Conservation (phyloP, 75 land plant species). For the Picea glauca region DNA sequence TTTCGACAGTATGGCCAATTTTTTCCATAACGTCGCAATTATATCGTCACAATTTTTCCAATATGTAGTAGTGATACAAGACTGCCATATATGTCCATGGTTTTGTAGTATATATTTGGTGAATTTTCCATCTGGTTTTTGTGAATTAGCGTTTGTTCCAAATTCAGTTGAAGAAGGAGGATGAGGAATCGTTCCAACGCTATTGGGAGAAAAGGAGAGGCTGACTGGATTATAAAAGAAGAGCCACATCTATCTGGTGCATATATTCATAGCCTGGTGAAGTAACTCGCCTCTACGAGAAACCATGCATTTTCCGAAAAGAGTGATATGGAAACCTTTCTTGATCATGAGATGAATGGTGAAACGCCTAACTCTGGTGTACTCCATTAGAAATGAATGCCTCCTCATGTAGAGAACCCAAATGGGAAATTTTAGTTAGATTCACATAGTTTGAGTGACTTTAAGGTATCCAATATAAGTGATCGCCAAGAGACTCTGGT, state of each 20-base stretch:
- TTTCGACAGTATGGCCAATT: no score
- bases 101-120: no score
- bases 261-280: constrained; percentile 42
- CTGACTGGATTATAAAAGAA: constrained; percentile 9
- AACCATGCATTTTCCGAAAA: background rate
- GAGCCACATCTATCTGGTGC: constrained; percentile 45
- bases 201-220: background rate
- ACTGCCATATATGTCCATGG: no score
- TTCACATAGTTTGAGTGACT: background rate
- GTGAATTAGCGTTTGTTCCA: no score
- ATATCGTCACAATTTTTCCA: no score
- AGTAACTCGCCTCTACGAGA: constrained; percentile 26
- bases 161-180: background rate
- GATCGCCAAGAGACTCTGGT: background rate
- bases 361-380: background rate
- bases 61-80: no score
- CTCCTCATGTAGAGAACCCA: background rate
- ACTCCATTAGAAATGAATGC: background rate
- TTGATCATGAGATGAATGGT: background rate
- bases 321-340: background rate
- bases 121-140: no score
- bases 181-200: background rate
- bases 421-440: background rate
- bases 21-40: no score
- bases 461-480: background rate